phyloP scores from a whole-genome alignment of 1,284 basidiomycete genomes.

The Ustilago tritici region DNA sequence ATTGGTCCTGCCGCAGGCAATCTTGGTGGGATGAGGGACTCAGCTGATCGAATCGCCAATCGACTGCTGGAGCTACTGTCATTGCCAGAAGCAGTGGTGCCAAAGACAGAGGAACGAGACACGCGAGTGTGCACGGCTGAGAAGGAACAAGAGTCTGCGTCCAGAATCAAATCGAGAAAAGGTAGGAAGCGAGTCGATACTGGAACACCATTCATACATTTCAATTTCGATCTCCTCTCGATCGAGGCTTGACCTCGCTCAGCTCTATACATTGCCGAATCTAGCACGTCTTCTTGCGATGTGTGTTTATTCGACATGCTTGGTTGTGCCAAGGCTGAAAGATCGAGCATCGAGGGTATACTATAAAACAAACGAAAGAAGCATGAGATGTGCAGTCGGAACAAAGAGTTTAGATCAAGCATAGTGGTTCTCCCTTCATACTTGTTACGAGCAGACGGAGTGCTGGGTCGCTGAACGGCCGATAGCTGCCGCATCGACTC shows the following conservation, averaged over 20 bases:
- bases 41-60: constrained; percentile 69
- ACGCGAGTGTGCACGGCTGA: not conserved
- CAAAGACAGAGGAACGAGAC: constrained; percentile 7
- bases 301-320: not conserved
- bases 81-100: constrained; percentile 18
- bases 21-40: constrained; percentile 68
- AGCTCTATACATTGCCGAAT: not conserved
- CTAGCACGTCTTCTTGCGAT: not conserved
- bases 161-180: not conserved
- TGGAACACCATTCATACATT: constrained; percentile 34
- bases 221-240: constrained; percentile 45
- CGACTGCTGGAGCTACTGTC: constrained; percentile 44
- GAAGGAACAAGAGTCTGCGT: not conserved
- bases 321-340: not conserved
- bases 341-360: not conserved
- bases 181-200: not conserved
- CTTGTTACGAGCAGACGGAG: constrained; percentile 31
- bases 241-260: constrained; percentile 25
- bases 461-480: constrained; percentile 24
- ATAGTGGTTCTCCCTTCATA: constrained; percentile 22
- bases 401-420: constrained; percentile 22
- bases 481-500: not conserved
- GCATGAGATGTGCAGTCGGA: not conserved
- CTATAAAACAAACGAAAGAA: not conserved
- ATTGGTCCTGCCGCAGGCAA: constrained; percentile 70